Evolutionary conservation across 306 rosid genomes (phyloP), one percentile per base, ranked within the genome.

Genomic region (Myrica gale): DNA sequence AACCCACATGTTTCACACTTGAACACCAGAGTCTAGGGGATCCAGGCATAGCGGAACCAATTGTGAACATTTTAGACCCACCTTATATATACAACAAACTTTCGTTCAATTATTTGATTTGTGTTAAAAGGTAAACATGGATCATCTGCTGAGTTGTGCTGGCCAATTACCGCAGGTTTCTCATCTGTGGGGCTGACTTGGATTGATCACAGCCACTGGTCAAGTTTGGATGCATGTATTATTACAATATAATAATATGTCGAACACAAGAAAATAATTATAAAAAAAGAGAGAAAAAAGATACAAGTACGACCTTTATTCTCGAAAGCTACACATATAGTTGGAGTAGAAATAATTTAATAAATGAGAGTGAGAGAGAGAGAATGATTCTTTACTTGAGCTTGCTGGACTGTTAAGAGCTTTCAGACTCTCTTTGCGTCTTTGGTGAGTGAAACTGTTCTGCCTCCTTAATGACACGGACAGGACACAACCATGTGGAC

Each of bases 371-470:
- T 56, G 74, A 63, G 61, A 77, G 80, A 6, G 46, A 78, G 69
- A 56, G 79, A 83, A 62, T 54, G 75, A 81, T 88, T 84, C 95
- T 79, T 85, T 88, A 41, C 87, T 84, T 85, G 82, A 71, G 80
- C 70, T 74, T 26, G 48, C 71, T 57, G 69, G 16, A 77, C 83
- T 42, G 82, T 84, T 73, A 6, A 11, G 71, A 61, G 75, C 65
- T 60, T 66, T 43, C 54, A 55, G 47, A 71, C 44, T 72, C 45
- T 26, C 54, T 77, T 68, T 55, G 66, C 62, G 51, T 61, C 69
- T 26, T 26, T 26, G 32, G 32, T 26, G 32, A 26, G 2, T 26
- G 32, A 26, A 26, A 1, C 32, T 26, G 32, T 1, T 26, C 32
- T 26, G 32, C 32, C 32, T 26, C 32, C 32, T 26, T 26, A 26